Evolutionary conservation across 306 rosid species (phyloP).

Genomic region (Rubus parviflorus): DNA sequence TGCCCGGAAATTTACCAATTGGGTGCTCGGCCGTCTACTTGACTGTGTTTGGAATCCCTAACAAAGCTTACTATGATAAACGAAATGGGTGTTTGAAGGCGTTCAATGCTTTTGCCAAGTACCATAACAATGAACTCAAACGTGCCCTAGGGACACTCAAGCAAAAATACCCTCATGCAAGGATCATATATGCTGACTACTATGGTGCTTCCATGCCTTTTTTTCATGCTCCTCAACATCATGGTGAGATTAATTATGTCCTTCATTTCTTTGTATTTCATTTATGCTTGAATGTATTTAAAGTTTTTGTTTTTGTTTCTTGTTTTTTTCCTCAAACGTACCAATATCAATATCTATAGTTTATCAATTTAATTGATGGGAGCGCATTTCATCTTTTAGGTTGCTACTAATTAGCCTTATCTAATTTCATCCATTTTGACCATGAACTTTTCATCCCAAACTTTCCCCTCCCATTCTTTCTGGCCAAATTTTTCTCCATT

Average conservation of each 20-base stretch:
- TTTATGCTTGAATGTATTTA: background rate
- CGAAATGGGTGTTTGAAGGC: conserved; percentile 57
- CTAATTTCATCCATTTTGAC: background rate
- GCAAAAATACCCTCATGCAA: conserved; percentile 44
- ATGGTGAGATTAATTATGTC: conserved; percentile 33
- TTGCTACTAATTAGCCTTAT: background rate
- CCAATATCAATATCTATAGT: too few species aligned
- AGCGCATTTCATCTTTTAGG: too few species aligned
- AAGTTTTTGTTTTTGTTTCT: too few species aligned
- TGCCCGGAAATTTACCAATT: conserved; percentile 69
- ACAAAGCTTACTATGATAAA: conserved; percentile 42
- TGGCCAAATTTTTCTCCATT: too few species aligned
- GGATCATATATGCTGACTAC: conserved; percentile 63
- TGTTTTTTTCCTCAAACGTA: too few species aligned
- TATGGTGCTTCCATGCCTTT: conserved; percentile 54
- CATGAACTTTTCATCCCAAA: too few species aligned
- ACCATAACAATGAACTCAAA: conserved; percentile 54
- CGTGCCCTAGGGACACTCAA: conserved; percentile 35
- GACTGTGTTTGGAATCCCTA: conserved; percentile 40
- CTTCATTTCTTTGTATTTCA: background rate
- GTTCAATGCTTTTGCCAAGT: conserved; percentile 47
- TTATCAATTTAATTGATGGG: too few species aligned
- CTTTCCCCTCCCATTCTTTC: background rate
- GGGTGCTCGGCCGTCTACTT: conserved; percentile 60
- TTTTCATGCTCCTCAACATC: conserved; percentile 41